Conservation (phyloP, 176 grass and related monocot species). For the Rhynchospora tenuis region DNA sequence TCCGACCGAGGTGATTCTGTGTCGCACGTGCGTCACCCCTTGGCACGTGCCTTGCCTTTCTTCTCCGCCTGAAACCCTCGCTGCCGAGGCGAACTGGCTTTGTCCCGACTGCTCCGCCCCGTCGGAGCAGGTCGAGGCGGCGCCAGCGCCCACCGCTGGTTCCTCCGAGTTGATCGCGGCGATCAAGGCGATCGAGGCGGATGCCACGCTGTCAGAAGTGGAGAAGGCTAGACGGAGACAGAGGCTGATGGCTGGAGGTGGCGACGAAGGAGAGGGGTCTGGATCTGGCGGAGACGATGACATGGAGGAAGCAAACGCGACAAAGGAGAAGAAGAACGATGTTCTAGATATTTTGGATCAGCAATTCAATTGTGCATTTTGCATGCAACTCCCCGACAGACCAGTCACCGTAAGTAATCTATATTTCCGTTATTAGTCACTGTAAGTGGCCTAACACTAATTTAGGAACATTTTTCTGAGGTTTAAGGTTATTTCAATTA, state of each 20-base stretch:
- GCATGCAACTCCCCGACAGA: slow-evolving; percentile 83
- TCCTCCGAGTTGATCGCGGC: slow-evolving; percentile 42
- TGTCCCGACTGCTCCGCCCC: slow-evolving; percentile 74
- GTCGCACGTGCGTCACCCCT: slow-evolving; percentile 65
- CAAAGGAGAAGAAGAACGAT: slow-evolving; percentile 11
- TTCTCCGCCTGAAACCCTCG: slow-evolving; percentile 39
- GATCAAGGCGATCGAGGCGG: slow-evolving; percentile 66
- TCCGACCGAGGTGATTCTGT: slow-evolving; percentile 44
- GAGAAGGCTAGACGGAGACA: slow-evolving; percentile 76
- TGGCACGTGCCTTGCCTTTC: slow-evolving; percentile 89
- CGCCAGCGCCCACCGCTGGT: neutral
- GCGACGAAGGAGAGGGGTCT: neutral
- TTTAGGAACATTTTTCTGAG: neutral
- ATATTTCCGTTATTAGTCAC: neutral
- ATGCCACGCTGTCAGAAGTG: slow-evolving; percentile 43
- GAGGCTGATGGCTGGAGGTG: slow-evolving; percentile 44
- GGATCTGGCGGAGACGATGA: neutral
- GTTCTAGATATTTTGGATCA: slow-evolving; percentile 43
- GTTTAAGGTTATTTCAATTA: slow-evolving; percentile 6
- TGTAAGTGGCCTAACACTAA: neutral
- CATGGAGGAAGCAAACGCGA: neutral
- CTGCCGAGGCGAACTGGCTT: slow-evolving; percentile 46
- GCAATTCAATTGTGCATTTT: slow-evolving; percentile 74
- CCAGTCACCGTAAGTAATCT: slow-evolving; percentile 65
- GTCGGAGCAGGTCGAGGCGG: neutral